phyloP scores from a whole-genome alignment of 345 rosid genomes.

The Citrus inodora region DNA sequence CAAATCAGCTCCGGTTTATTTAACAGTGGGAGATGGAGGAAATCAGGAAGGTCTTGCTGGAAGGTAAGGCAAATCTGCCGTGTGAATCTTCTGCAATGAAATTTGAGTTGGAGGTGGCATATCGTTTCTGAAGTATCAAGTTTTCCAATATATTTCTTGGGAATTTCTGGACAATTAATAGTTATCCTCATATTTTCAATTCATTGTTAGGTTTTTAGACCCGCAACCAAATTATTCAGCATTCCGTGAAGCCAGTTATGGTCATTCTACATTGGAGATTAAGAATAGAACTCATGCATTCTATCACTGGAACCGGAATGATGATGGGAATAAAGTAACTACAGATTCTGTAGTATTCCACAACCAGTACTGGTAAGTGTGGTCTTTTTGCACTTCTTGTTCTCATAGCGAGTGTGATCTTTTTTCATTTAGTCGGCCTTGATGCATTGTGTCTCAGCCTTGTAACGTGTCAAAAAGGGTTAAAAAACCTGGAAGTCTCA shows the following conservation, averaged over 20 bases:
- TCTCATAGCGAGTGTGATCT: background rate
- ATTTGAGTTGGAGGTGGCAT: background rate
- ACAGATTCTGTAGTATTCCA: constrained; percentile 36
- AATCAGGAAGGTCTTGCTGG: constrained; percentile 70
- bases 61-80: constrained; percentile 20
- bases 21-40: constrained; percentile 75
- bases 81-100: background rate
- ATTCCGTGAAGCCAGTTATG: constrained; percentile 56
- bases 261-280: constrained; percentile 55
- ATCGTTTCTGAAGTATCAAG: background rate
- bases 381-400: background rate
- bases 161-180: background rate
- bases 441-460: background rate
- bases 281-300: constrained; percentile 49
- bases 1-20: constrained; percentile 51
- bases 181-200: background rate
- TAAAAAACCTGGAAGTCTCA: background rate
- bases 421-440: background rate
- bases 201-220: constrained; percentile 28
- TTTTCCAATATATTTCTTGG: background rate
- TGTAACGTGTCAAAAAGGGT: background rate
- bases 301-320: constrained; percentile 56
- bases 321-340: constrained; percentile 34
- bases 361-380: constrained; percentile 38
- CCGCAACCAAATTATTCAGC: constrained; percentile 64